Evolutionary conservation across 1,139 yeast species (phyloP).

Genomic region (Diutina pseudorugosa): DNA sequence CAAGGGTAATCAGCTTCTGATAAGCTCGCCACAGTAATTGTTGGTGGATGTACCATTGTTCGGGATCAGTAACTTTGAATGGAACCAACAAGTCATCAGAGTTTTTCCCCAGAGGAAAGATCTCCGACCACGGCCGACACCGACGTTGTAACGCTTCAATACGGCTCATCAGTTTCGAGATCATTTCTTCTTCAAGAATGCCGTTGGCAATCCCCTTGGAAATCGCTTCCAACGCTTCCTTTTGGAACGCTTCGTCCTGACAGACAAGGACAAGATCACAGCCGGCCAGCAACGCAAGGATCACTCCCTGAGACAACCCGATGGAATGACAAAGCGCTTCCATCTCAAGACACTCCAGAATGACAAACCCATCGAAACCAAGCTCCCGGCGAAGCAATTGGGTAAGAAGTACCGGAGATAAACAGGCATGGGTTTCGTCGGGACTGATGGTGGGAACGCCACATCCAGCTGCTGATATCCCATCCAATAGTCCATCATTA

Average conservation of each 20-base stretch:
- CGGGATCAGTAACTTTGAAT: constrained; percentile 19
- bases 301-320: constrained; percentile 58
- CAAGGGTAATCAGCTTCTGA: constrained; percentile 40
- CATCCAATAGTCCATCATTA: constrained; percentile 37
- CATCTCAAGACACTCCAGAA: constrained; percentile 56
- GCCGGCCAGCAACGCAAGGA: constrained; percentile 50
- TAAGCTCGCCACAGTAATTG: constrained; percentile 37
- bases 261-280: constrained; percentile 59
- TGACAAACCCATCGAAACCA: constrained; percentile 47
- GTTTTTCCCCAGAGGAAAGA: constrained; percentile 28
- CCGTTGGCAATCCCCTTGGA: constrained; percentile 43
- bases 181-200: constrained; percentile 35
- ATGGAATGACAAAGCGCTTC: constrained; percentile 51
- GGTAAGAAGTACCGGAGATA: constrained; percentile 45
- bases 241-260: constrained; percentile 42
- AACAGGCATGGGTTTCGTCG: constrained; percentile 53
- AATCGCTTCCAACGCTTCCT: constrained; percentile 46
- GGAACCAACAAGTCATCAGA: constrained; percentile 11
- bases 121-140: constrained; percentile 36
- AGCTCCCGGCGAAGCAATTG: constrained; percentile 41
- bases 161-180: constrained; percentile 29
- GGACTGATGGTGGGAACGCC: constrained; percentile 55
- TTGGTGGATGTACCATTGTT: constrained; percentile 31
- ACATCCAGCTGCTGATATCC: constrained; percentile 55
- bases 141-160: constrained; percentile 32